Conservation (phyloP, 345 rosid species). For the Arabidopsis arenosa region DNA sequence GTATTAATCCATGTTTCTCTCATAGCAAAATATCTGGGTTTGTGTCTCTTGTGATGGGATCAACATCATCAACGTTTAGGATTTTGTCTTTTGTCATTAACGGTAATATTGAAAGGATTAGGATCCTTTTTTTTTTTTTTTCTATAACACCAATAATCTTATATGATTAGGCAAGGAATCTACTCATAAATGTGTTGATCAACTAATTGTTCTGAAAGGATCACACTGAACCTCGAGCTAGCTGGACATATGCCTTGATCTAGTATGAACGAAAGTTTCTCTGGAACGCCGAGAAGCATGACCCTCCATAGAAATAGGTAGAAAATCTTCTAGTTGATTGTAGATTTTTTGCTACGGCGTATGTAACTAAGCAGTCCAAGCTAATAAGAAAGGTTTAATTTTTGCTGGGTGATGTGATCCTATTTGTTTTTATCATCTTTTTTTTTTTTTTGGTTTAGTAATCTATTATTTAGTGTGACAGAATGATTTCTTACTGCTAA, state of each 20-base stretch:
- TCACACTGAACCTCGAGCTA: constrained; percentile 31
- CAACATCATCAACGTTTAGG: neutral
- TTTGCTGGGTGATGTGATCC: constrained; percentile 18
- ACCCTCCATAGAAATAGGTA: constrained; percentile 45
- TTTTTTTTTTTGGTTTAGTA: neutral
- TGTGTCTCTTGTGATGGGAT: constrained; percentile 7
- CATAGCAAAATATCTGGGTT: no score
- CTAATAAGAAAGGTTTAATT: neutral
- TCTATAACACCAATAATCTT: constrained; percentile 18
- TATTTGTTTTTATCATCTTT: neutral
- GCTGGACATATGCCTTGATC: constrained; percentile 42
- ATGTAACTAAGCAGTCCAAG: constrained; percentile 11
- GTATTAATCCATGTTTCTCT: no score
- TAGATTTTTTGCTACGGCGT: constrained; percentile 28
- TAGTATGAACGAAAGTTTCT: constrained; percentile 34
- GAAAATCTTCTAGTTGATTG: constrained; percentile 31
- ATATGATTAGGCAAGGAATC: constrained; percentile 35
- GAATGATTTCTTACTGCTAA: constrained; percentile 29
- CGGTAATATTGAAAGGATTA: neutral
- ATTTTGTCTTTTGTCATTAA: neutral
- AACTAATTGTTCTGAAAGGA: constrained; percentile 37
- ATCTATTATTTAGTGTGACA: constrained; percentile 1
- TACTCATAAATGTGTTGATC: constrained; percentile 30
- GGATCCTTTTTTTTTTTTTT: neutral
- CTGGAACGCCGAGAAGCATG: constrained; percentile 45